These are phyloP conservation scores for Neurospora crassa DNA, from an alignment of 2,329 filamentous ascomycete species.

Conservation along the genomic window DNA sequence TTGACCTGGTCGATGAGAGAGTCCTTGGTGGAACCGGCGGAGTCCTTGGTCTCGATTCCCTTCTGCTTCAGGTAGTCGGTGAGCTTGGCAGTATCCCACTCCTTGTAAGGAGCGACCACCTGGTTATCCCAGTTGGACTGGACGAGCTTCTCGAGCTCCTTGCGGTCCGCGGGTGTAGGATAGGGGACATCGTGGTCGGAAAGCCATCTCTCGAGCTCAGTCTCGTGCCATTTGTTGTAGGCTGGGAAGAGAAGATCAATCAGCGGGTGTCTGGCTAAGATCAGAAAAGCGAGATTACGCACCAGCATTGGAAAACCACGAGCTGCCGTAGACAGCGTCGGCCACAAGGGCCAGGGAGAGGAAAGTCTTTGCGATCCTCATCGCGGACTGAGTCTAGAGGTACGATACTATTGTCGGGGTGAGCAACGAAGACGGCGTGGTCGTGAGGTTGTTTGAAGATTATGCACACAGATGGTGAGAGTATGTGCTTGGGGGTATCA, in stretches of 20 bases:
- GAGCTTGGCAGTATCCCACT: conserved; percentile 65
- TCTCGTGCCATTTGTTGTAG: conserved; percentile 99
- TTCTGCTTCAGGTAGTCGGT: conserved; percentile 58
- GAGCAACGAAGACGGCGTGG: neutral
- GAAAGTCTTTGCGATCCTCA: conserved; percentile 69
- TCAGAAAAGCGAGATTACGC: conserved; percentile 27
- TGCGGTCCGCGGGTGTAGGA: conserved; percentile 82
- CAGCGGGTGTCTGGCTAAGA: conserved; percentile 2
- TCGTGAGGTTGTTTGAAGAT: neutral
- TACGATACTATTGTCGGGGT: neutral
- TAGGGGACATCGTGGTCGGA: conserved; percentile 86
- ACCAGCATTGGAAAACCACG: conserved; percentile 84
- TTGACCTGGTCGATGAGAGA: conserved; percentile 61
- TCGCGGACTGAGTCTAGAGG: conserved; percentile 32
- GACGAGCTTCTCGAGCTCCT: conserved; percentile 86
- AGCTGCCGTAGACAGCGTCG: conserved; percentile 60
- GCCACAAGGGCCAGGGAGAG: conserved; percentile 64
- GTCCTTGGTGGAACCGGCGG: conserved; percentile 59
- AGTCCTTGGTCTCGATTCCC: conserved; percentile 59
- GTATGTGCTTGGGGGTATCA: neutral
- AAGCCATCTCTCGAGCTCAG: conserved; percentile 93
- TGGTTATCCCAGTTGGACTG: conserved; percentile 81
- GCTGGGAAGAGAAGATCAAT: conserved; percentile 41
- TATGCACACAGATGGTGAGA: neutral
- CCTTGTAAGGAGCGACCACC: conserved; percentile 64